Conservation (phyloP, 192 early-diverging fungal genomes). For the Backusella macrospora region DNA sequence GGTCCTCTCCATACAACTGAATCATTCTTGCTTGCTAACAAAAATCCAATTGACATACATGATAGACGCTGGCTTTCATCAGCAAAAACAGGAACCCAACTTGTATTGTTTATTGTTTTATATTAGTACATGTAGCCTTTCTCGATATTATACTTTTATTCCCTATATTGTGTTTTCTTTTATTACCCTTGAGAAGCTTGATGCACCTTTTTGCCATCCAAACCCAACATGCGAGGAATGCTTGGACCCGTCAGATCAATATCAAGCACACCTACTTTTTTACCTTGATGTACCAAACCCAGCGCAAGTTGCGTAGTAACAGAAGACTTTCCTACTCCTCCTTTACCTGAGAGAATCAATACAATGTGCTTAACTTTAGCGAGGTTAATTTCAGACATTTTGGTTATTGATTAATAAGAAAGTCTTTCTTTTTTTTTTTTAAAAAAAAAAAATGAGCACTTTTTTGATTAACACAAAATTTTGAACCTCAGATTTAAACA, state of each 20-base stretch:
- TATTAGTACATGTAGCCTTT: background rate
- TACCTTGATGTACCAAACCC: conserved; percentile 60
- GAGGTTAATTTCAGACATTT: conserved; percentile 19
- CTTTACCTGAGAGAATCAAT: conserved; percentile 95
- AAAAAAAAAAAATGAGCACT: conserved; percentile 4
- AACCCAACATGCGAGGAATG: conserved; percentile 93
- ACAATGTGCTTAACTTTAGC: conserved; percentile 77
- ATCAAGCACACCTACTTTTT: conserved; percentile 89
- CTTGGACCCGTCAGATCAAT: conserved; percentile 98
- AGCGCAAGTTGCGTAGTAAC: conserved; percentile 86
- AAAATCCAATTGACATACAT: conserved; percentile 98
- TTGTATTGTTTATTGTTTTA: conserved; percentile 19
- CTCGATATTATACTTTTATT: background rate
- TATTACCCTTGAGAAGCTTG: conserved; percentile 86
- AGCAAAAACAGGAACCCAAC: conserved; percentile 80
- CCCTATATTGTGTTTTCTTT: background rate
- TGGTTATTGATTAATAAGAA: conserved; percentile 17
- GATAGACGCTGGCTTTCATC: conserved; percentile 68
- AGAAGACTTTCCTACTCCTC: conserved; percentile 96
- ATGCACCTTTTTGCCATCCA: conserved; percentile 87
- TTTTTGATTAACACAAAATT: background rate
- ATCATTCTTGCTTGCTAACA: conserved; percentile 85
- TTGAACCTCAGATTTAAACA: background rate
- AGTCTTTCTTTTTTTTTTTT: background rate
- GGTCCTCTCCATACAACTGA: conserved; percentile 99